A percentile compares a stretch with the other conserved stretches of the same genome.
These are phyloP conservation scores for Colletotrichum tabaci DNA, from an alignment of 2,329 filamentous ascomycete genomes.

Conservation along the genomic window DNA sequence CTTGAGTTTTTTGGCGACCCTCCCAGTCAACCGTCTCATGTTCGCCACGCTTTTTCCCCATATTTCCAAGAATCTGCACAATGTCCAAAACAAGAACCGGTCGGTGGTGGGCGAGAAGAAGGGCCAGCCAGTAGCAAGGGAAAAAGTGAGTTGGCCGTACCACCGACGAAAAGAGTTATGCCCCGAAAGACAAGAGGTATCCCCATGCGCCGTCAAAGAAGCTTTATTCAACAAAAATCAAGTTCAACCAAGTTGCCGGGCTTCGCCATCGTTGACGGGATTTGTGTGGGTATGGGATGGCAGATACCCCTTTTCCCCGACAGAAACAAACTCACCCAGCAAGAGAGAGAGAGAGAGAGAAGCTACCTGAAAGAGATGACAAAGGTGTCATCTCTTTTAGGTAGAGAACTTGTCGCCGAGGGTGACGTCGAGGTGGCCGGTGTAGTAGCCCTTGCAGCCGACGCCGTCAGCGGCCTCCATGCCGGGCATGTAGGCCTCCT, in stretches of 20 bases:
- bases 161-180: conserved; percentile 19
- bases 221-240: not conserved
- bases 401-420: conserved; percentile 49
- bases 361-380: not conserved
- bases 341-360: not conserved
- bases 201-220: conserved; percentile 37
- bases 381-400: not conserved
- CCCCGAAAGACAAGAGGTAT: conserved; percentile 32
- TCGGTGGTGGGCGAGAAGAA: conserved; percentile 14
- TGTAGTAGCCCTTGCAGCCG: conserved; percentile 56
- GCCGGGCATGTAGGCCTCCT: conserved; percentile 56
- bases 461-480: conserved; percentile 57
- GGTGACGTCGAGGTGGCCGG: conserved; percentile 49
- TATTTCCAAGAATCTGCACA: conserved; percentile 35
- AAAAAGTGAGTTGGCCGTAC: conserved; percentile 2
- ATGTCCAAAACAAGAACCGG: conserved; percentile 30
- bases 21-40: conserved; percentile 10
- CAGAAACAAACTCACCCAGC: conserved; percentile 26
- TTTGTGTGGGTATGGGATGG: not conserved
- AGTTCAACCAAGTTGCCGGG: conserved; percentile 13
- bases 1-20: conserved; percentile 13
- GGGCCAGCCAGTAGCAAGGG: not conserved
- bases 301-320: conserved; percentile 24
- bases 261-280: conserved; percentile 33
- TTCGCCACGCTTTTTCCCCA: conserved; percentile 20